Conservation (phyloP, 331 rosid genomes). For the Pyrus hybrid region DNA sequence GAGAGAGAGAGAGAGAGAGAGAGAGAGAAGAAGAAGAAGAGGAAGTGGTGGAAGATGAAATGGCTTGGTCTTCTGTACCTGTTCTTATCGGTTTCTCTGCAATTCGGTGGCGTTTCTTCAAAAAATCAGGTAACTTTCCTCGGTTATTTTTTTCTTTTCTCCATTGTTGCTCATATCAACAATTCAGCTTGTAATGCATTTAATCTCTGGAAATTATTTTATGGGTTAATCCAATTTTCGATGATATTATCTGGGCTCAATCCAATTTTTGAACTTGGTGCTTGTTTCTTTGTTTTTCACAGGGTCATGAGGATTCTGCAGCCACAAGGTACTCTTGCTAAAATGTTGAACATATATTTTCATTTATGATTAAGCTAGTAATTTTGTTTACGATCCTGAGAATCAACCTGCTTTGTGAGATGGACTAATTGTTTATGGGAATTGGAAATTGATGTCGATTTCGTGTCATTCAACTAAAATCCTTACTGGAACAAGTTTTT, state of each 20-base stretch:
- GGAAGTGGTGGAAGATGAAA: neutral
- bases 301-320: conserved; percentile 45
- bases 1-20: neutral
- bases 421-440: neutral
- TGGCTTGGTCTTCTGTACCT: conserved; percentile 9
- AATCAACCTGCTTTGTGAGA: neutral
- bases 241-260: neutral
- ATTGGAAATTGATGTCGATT: neutral
- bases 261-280: neutral
- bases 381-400: neutral
- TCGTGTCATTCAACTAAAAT: too few relatives aligned
- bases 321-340: conserved; percentile 37
- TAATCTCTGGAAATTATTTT: neutral
- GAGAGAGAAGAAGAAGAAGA: neutral
- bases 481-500: neutral
- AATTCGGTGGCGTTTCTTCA: neutral
- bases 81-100: neutral
- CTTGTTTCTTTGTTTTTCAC: conserved; percentile 4
- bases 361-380: neutral
- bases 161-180: neutral
- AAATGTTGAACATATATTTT: neutral
- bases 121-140: conserved; percentile 13
- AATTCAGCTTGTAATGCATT: neutral
- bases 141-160: neutral
- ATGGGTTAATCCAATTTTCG: neutral